A percentile compares a stretch with the other conserved stretches of the same genome.
Evolutionary conservation across 2,329 filamentous ascomycete genomes (phyloP).

Genomic region (Ascochyta koolunga): DNA sequence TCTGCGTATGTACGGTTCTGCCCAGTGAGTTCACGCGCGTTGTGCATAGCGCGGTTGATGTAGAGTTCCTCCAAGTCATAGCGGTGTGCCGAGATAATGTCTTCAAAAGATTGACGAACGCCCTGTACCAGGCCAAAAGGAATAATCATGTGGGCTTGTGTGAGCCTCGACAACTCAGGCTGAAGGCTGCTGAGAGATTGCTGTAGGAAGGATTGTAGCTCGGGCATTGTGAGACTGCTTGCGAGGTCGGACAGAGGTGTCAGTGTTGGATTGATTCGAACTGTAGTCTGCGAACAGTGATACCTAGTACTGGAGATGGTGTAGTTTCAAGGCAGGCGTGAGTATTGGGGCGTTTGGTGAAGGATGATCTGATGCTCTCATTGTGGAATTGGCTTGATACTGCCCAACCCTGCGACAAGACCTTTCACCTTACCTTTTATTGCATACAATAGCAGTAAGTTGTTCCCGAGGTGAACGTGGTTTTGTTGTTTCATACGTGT

Average conservation of each 20-base stretch:
- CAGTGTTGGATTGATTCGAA: background rate
- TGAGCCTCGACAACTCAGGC: background rate
- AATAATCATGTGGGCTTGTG: background rate
- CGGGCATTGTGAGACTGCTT: background rate
- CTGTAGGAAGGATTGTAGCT: background rate
- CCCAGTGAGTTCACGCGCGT: background rate
- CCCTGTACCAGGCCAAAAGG: background rate
- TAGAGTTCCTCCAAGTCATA: background rate
- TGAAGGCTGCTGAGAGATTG: background rate
- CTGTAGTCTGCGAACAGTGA: background rate
- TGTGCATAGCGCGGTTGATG: background rate
- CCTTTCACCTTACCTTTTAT: conserved; percentile 1
- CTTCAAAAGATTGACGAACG: background rate
- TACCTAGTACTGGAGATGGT: background rate
- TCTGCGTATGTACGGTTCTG: conserved; percentile 4
- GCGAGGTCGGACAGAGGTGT: too few species aligned
- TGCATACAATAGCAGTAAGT: background rate
- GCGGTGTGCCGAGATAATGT: background rate
- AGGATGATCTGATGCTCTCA: background rate
- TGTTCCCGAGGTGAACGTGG: background rate
- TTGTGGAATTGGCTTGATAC: background rate
- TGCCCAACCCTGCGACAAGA: too few species aligned
- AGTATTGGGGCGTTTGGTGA: background rate
- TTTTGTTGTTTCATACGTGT: background rate
- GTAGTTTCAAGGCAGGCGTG: background rate